These are phyloP conservation scores for Camelina sativa DNA, from an alignment of 345 rosid species.

Conservation along the genomic window DNA sequence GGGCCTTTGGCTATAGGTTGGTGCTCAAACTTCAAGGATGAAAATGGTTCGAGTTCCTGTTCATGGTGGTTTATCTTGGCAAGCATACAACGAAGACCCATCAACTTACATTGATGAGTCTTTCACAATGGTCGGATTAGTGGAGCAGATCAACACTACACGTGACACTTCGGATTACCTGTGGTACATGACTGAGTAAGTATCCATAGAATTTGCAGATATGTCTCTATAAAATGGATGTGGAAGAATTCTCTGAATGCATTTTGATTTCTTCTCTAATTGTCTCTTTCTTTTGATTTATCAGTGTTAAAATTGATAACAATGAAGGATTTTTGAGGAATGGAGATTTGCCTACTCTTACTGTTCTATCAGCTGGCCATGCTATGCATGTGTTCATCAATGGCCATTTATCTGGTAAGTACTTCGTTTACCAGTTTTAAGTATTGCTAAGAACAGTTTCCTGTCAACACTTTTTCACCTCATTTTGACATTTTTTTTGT, in stretches of 20 bases:
- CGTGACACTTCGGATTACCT: conserved; percentile 86
- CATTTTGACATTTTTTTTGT: conserved; percentile 29
- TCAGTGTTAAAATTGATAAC: conserved; percentile 54
- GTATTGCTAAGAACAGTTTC: conserved; percentile 4
- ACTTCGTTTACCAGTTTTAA: conserved; percentile 9
- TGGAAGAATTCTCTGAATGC: conserved; percentile 19
- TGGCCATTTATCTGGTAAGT: conserved; percentile 74
- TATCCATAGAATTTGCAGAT: conserved; percentile 27
- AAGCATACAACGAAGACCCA: conserved; percentile 83
- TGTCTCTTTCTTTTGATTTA: conserved; percentile 7
- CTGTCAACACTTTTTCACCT: background rate
- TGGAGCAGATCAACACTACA: conserved; percentile 96
- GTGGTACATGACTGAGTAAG: conserved; percentile 99
- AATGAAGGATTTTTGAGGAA: conserved; percentile 65
- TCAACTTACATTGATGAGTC: conserved; percentile 65
- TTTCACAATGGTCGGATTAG: conserved; percentile 80
- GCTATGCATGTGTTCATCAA: conserved; percentile 92
- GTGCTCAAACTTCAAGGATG: conserved; percentile 85
- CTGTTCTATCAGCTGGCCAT: conserved; percentile 87
- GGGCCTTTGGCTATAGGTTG: conserved; percentile 54
- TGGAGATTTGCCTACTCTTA: conserved; percentile 62
- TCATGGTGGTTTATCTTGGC: conserved; percentile 94
- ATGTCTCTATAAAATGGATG: conserved; percentile 12
- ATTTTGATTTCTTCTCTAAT: conserved; percentile 5
- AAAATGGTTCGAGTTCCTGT: conserved; percentile 82